Conservation (phyloP, 495 filamentous ascomycete species). For the Terfezia boudieri region DNA sequence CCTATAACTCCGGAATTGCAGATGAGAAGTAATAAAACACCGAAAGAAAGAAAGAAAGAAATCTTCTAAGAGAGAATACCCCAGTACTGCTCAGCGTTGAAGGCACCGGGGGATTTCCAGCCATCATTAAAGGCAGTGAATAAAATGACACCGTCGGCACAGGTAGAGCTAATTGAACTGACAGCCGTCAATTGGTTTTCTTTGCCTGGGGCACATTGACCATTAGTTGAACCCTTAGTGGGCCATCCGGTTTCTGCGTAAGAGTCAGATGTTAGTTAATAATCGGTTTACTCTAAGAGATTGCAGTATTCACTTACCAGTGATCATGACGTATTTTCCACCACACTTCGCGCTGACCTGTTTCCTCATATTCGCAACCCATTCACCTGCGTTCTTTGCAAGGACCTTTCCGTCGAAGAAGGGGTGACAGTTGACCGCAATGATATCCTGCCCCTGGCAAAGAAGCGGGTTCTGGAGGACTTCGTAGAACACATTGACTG, state of each 20-base stretch:
- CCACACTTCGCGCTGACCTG: slow-evolving; percentile 28
- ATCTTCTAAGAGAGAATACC: slow-evolving; percentile 25
- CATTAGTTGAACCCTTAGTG: slow-evolving; percentile 37
- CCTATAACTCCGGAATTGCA: background rate
- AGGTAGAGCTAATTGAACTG: slow-evolving; percentile 33
- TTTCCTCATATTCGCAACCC: slow-evolving; percentile 30
- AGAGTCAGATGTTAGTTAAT: slow-evolving; percentile 10
- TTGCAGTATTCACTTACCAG: slow-evolving; percentile 9
- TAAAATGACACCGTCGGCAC: slow-evolving; percentile 35
- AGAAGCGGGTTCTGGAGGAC: slow-evolving; percentile 41
- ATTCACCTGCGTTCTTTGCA: slow-evolving; percentile 38
- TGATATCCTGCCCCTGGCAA: slow-evolving; percentile 50
- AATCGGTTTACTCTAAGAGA: background rate
- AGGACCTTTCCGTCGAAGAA: slow-evolving; percentile 49
- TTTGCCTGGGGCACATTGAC: slow-evolving; percentile 36
- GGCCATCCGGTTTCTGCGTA: slow-evolving; percentile 77
- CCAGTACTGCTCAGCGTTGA: slow-evolving; percentile 52
- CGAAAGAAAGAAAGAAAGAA: background rate
- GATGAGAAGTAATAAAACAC: background rate
- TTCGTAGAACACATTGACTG: slow-evolving; percentile 55
- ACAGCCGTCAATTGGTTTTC: slow-evolving; percentile 43
- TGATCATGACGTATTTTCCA: slow-evolving; percentile 34
- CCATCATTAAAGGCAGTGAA: slow-evolving; percentile 55
- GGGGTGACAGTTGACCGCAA: slow-evolving; percentile 59
- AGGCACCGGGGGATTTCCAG: slow-evolving; percentile 47